A percentile compares a stretch with the other conserved stretches of the same genome.
phyloP scores from a whole-genome alignment of 1,284 basidiomycete genomes.

The Takashimella tepidaria region DNA sequence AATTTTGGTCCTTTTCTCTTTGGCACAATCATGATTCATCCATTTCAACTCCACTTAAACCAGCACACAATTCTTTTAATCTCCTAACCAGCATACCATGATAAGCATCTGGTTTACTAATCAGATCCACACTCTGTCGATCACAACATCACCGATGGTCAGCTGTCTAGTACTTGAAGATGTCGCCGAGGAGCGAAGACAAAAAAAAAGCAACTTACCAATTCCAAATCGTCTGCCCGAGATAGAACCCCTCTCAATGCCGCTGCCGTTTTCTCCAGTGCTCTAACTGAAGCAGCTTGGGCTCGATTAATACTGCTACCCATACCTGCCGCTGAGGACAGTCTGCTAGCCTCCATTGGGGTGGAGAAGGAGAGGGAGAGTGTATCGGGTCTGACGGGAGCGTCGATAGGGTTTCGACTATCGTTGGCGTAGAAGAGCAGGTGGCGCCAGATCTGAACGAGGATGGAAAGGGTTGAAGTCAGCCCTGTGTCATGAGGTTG shows the following conservation, averaged over 20 bases:
- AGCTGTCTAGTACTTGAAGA: not conserved
- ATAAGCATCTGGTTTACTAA: slow-evolving; percentile 27
- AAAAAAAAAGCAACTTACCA: slow-evolving; percentile 33
- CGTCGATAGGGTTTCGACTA: slow-evolving; percentile 23
- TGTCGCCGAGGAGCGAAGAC: not conserved
- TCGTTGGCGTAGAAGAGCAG: slow-evolving; percentile 54
- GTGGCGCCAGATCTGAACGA: slow-evolving; percentile 76
- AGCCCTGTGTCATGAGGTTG: not conserved
- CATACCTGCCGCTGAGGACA: slow-evolving; percentile 19
- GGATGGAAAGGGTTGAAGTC: not conserved
- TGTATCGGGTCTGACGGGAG: slow-evolving; percentile 31
- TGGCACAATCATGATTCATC: not conserved
- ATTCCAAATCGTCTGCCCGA: slow-evolving; percentile 44
- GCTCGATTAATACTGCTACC: slow-evolving; percentile 17
- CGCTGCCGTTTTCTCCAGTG: slow-evolving; percentile 36
- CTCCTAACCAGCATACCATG: slow-evolving; percentile 41
- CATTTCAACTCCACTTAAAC: slow-evolving; percentile 18
- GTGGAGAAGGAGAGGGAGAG: slow-evolving; percentile 28
- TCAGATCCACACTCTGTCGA: not conserved
- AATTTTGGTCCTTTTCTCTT: not conserved
- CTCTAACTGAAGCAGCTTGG: slow-evolving; percentile 17
- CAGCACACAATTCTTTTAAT: slow-evolving; percentile 39
- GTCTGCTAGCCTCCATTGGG: slow-evolving; percentile 10
- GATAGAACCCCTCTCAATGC: slow-evolving; percentile 37
- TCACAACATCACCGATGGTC: too few species aligned